Percentiles rank a stretch among this genome's conserved stretches.
Evolutionary conservation across 2,329 filamentous ascomycete species (phyloP).

Genomic region (Thermothelomyces thermophilus): DNA sequence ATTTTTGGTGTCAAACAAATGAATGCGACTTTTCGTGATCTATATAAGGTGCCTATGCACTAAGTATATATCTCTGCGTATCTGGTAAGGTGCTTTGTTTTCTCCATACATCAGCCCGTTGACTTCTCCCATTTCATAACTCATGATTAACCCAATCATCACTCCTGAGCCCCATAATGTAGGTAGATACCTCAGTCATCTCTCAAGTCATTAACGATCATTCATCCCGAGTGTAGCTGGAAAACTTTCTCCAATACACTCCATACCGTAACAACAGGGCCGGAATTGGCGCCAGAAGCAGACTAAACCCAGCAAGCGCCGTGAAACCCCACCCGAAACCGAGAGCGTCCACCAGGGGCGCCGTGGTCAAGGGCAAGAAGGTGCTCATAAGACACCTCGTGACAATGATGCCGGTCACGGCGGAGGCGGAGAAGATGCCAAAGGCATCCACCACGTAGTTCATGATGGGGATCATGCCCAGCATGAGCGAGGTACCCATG

Average conservation of each 20-base stretch:
- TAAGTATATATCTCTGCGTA: no score
- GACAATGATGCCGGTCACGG: conserved; percentile 51
- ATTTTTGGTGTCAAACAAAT: no score
- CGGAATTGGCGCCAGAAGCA: conserved; percentile 45
- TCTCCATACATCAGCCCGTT: no score
- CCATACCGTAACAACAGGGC: conserved; percentile 46
- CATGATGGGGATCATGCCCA: conserved; percentile 44
- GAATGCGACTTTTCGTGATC: no score
- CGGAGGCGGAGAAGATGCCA: conserved; percentile 49
- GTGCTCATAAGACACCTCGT: conserved; percentile 50
- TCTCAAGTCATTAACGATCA: background rate
- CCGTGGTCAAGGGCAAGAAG: conserved; percentile 47
- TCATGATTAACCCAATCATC: background rate
- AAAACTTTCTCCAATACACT: conserved; percentile 43
- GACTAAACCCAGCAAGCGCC: conserved; percentile 35
- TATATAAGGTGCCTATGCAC: no score
- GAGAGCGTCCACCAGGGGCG: conserved; percentile 40
- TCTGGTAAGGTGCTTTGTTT: no score
- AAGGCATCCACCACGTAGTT: conserved; percentile 53
- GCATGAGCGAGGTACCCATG: conserved; percentile 40
- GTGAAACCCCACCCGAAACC: conserved; percentile 49
- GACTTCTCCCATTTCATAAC: background rate
- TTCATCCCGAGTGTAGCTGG: conserved; percentile 40
- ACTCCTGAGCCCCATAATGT: background rate
- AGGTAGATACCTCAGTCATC: background rate